Base-by-base conservation (phyloP, 2,329 filamentous ascomycete species). In the Arthrobotrys conoides region DNA sequence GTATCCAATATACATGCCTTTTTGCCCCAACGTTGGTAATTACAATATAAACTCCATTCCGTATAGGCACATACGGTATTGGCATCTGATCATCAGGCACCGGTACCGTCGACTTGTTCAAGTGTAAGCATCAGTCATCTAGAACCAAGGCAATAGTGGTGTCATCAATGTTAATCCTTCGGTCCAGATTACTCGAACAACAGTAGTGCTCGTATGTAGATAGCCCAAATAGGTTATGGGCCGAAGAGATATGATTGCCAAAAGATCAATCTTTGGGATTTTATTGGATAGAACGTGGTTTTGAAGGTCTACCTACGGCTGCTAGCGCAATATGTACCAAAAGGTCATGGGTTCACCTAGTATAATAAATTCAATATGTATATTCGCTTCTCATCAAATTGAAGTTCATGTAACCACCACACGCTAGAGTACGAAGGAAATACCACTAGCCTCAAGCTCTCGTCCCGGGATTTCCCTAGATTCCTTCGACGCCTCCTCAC, bases 151-250 rank as follows among this genome's bases (percentile, higher is more conserved):
- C 36, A 73, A 67, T 66, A 41, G 72, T 71, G 72, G 66, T 71
- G 66, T 71, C 72, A 76, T 71, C 38, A 71, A 71, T 76, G 72
- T 27, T 44, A 66, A 76, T 76, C 66, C 53, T 59, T 76, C 72
- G 66, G 72, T 76, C 57, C 59, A 67, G 48, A 76, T 71, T 66
- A 70, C 72, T 53, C 4, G 44, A 76, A 76, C 59, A 61, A 71
- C 27, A 41, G 57, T 76, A 76, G 72, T 63, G 66, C 55, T 75
- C 71, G 63, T 67, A 75, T 61, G 71, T 70, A 69, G 71, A 64
- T 69, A 30, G 44, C 71, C 71, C 65, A 38, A 76, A 69, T 70
- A 70, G 71, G 71, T 44, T 65, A 76, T 70, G 33, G 44, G 24
- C 71, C 71, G 71, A 70, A 51, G n/a, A 59, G 22, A 64, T 65